Evolutionary conservation across 176 grass and related monocot species (phyloP).

Genomic region (sorghum (Sorghum bicolor)): DNA sequence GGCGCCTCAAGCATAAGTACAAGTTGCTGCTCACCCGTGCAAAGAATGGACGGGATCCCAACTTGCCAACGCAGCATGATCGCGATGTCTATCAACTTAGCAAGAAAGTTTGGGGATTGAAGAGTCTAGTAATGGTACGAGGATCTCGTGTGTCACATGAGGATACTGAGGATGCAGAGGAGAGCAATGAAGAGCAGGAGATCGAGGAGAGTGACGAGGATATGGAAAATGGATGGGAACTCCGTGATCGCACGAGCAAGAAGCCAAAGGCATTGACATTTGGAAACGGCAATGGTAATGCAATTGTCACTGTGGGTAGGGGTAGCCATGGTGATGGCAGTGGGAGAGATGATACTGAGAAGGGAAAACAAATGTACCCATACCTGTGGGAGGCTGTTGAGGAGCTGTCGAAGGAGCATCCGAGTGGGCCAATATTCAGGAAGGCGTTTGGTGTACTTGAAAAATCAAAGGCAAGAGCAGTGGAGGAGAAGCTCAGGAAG

Average conservation of each 20-base stretch:
- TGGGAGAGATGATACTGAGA: conserved; percentile 5
- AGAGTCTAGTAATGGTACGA: background rate
- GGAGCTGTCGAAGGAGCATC: conserved; percentile 40
- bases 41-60: conserved; percentile 28
- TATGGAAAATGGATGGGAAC: conserved; percentile 14
- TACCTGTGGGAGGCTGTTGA: conserved; percentile 45
- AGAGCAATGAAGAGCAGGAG: conserved; percentile 36
- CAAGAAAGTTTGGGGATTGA: conserved; percentile 41
- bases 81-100: conserved; percentile 37
- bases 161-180: conserved; percentile 13
- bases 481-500: conserved; percentile 59
- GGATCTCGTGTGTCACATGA: background rate
- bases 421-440: conserved; percentile 32
- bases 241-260: background rate
- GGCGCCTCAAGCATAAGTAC: conserved; percentile 49
- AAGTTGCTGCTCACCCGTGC: background rate
- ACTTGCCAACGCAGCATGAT: conserved; percentile 34
- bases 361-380: conserved; percentile 30
- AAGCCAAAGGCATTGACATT: background rate
- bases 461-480: conserved; percentile 25
- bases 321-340: background rate
- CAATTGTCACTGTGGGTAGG: background rate
- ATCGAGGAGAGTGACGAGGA: conserved; percentile 31
- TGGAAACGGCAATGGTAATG: conserved; percentile 7
- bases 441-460: conserved; percentile 45